Conservation (phyloP, 139 green algal genomes). For the Penium margaritaceum region DNA sequence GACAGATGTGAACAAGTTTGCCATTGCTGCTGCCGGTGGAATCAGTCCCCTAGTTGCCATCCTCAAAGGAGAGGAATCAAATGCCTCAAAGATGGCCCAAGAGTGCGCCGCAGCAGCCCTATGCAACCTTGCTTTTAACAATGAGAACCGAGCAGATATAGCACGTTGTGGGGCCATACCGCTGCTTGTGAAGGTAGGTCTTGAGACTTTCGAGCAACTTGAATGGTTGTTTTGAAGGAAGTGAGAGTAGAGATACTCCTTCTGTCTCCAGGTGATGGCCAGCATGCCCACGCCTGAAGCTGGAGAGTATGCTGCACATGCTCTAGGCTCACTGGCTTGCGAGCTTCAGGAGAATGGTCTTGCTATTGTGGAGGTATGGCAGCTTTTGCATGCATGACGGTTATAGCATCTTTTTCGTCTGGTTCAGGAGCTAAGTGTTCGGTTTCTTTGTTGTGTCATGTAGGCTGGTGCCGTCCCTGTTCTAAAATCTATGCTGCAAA, state of each 20-base stretch:
- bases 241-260: not conserved
- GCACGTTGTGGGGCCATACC: slow-evolving; percentile 16
- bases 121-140: slow-evolving; percentile 21
- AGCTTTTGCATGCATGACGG: not conserved
- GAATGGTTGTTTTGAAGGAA: not conserved
- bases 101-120: slow-evolving; percentile 17
- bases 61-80: slow-evolving; percentile 8
- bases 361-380: slow-evolving; percentile 3
- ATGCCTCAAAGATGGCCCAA: not conserved
- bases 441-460: not conserved
- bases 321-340: not conserved
- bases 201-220: no score
- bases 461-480: not conserved
- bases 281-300: not conserved
- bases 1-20: slow-evolving; percentile 32
- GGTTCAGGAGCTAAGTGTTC: no score
- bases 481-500: not conserved
- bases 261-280: not conserved
- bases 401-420: not conserved
- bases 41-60: slow-evolving; percentile 11
- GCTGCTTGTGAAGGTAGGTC: slow-evolving; percentile 28
- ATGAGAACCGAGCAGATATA: slow-evolving; percentile 30
- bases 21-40: slow-evolving; percentile 20
- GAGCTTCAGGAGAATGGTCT: not conserved
- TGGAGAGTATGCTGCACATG: slow-evolving; percentile 6